Percentiles rank a stretch among this genome's conserved stretches.
Conservation (phyloP, 2,329 filamentous ascomycete genomes). For the Hortaea werneckii region DNA sequence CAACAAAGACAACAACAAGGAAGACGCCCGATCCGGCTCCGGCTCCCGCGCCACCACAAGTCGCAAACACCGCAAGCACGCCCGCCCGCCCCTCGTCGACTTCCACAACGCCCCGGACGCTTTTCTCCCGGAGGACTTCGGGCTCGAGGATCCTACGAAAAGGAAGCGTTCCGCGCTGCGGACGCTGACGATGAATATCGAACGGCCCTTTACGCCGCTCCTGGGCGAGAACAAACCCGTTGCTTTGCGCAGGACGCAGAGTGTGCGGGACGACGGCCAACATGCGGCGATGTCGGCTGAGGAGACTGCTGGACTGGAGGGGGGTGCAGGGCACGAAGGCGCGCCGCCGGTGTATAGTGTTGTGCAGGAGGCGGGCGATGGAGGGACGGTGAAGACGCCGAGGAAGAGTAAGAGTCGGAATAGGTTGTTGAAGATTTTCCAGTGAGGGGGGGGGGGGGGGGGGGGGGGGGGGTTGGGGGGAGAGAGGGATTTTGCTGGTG, state of each 20-base stretch:
- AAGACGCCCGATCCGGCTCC: constrained; percentile 16
- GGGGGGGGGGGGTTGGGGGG: too few species aligned
- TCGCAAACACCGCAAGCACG: background rate
- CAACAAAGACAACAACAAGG: constrained; percentile 8
- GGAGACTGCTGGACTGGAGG: background rate
- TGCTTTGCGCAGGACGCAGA: constrained; percentile 20
- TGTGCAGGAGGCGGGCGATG: background rate
- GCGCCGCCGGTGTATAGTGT: background rate
- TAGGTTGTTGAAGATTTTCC: constrained; percentile 17
- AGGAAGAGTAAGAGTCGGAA: constrained; percentile 17
- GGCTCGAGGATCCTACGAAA: constrained; percentile 22
- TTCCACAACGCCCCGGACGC: constrained; percentile 39
- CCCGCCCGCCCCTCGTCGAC: constrained; percentile 27
- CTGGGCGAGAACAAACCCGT: constrained; percentile 15
- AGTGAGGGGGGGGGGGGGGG: background rate
- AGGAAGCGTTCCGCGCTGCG: constrained; percentile 19
- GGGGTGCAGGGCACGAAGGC: background rate
- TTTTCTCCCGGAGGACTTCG: constrained; percentile 40
- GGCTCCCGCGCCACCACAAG: background rate
- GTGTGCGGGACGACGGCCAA: constrained; percentile 11
- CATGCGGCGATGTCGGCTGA: background rate
- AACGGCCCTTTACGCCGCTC: constrained; percentile 24
- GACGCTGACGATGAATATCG: constrained; percentile 24
- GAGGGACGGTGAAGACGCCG: constrained; percentile 8
- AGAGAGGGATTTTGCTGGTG: too few species aligned